A percentile compares a stretch with the other conserved stretches of the same genome.
These are phyloP conservation scores for Exophiala dermatitidis DNA, from an alignment of 2,329 filamentous ascomycete species.

Conservation along the genomic window DNA sequence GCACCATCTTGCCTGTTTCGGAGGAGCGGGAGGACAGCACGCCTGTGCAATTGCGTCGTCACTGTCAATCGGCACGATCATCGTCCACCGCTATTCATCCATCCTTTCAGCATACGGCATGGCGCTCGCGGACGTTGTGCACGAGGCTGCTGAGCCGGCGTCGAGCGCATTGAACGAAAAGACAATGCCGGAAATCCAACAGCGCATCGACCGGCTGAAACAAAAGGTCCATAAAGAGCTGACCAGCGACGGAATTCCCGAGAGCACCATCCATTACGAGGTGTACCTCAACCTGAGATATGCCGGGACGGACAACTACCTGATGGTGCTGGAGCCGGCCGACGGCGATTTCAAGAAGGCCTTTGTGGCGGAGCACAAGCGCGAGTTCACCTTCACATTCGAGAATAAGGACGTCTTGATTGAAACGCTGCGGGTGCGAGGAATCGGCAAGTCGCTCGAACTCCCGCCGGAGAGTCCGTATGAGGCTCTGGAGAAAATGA, in stretches of 20 bases:
- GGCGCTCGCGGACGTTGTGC: constrained; percentile 37
- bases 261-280: constrained; percentile 37
- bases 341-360: constrained; percentile 69
- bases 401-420: constrained; percentile 75
- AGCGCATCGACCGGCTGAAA: constrained; percentile 62
- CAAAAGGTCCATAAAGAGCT: constrained; percentile 46
- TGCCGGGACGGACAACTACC: constrained; percentile 44
- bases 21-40: constrained; percentile 35
- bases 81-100: constrained; percentile 36
- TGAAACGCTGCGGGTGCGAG: constrained; percentile 79
- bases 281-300: constrained; percentile 44
- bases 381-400: constrained; percentile 86
- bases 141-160: constrained; percentile 34
- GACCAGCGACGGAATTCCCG: constrained; percentile 38
- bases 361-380: constrained; percentile 77
- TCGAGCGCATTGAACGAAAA: constrained; percentile 17
- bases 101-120: constrained; percentile 43
- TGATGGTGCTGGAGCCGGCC: constrained; percentile 50
- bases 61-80: constrained; percentile 36
- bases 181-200: constrained; percentile 46
- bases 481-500: not conserved
- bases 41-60: constrained; percentile 38
- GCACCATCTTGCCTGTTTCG: constrained; percentile 31
- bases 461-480: not conserved
- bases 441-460: not conserved